Base-by-base conservation (phyloP, 169 alveolate genomes). In the Plasmodium berghei region DNA sequence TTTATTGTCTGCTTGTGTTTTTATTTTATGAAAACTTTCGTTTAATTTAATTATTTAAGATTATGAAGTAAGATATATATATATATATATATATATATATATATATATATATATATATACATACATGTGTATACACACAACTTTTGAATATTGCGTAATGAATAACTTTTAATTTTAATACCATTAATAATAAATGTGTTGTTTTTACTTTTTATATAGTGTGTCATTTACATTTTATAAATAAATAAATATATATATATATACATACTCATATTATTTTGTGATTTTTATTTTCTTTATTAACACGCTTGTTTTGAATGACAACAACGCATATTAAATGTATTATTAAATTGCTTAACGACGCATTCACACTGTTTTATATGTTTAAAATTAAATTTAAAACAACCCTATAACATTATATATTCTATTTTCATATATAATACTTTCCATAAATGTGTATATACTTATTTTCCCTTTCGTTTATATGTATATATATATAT, bases 41-140 rank as follows among this genome's bases (percentile, higher is more conserved):
- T 4, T 34, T 34, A 34, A 3, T 34, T 34, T 34, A 34, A 34
- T 34, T 34, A 8, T 34, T 34, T 34, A 34, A 34, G 42, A 34
- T 34, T 34, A 34, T 34, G 42, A 34, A 34, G 8, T 34, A 34
- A 34, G 42, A 24, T 63, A 24, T 20, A 63, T 63, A 48, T 48
- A 48, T 48, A 66, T 66, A 22, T 66, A 4, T 66, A 66, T 66
- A 67, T 46, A 6, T 67, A 67, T 67, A 67, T 46, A 24, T 66
- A 45, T 66, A 42, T 54, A 6, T 34, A 34, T 55, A 55, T 55
- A 55, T 66, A 67, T 46, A 6, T 67, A 67, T 67, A 67, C 20
- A 24, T 58, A 58, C 20, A 58, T 20, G 20, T 58, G 20, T 20
- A 58, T 20, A 58, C 20, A 58, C 34, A 58, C 34, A 18, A 9